These are phyloP conservation scores for Ceriops decandra DNA, from an alignment of 345 rosid genomes.

Conservation along the genomic window DNA sequence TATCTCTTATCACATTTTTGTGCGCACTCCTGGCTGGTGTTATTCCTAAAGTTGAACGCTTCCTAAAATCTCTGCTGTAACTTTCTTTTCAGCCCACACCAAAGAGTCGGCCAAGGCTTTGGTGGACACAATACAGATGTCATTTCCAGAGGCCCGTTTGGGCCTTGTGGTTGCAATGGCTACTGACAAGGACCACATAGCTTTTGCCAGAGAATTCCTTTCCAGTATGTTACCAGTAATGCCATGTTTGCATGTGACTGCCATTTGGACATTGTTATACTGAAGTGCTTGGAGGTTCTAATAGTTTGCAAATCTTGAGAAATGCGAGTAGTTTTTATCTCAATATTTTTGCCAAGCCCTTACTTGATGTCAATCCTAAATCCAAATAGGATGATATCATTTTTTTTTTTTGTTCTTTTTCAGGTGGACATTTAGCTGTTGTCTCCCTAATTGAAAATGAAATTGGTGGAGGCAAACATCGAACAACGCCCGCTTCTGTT, in stretches of 20 bases:
- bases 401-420: slow-evolving; percentile 14
- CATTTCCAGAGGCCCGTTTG: slow-evolving; percentile 48
- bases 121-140: slow-evolving; percentile 49
- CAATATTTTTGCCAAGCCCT: not conserved
- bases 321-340: not conserved
- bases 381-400: slow-evolving; percentile 8
- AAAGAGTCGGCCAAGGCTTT: slow-evolving; percentile 86
- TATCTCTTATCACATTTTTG: not conserved
- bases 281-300: not conserved
- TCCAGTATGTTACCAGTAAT: slow-evolving; percentile 38
- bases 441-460: slow-evolving; percentile 65
- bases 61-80: not conserved
- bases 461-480: slow-evolving; percentile 62
- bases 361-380: not conserved
- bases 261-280: not conserved
- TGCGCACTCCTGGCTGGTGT: not conserved
- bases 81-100: slow-evolving; percentile 63
- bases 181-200: slow-evolving; percentile 76
- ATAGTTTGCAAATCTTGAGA: not conserved
- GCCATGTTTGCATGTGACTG: not conserved
- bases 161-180: slow-evolving; percentile 87
- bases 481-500: slow-evolving; percentile 49
- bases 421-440: slow-evolving; percentile 55
- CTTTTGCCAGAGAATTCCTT: slow-evolving; percentile 78
- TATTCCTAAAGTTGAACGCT: not conserved